These are phyloP conservation scores for Boechera divaricarpa DNA, from an alignment of 345 rosid genomes.

Conservation along the genomic window DNA sequence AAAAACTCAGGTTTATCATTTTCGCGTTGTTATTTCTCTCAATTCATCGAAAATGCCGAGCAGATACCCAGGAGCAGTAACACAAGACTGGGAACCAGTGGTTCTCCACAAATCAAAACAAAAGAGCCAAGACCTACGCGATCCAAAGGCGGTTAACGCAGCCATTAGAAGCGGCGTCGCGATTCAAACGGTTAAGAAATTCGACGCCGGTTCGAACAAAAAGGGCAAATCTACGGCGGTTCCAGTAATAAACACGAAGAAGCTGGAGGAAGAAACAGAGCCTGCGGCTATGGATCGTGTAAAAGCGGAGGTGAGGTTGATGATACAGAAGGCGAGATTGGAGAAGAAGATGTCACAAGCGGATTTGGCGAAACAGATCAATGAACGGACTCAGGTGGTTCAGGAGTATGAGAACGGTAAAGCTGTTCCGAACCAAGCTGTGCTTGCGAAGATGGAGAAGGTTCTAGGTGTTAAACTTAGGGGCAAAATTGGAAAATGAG, in stretches of 20 bases:
- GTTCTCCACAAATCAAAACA: conserved; percentile 69
- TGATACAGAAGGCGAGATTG: conserved; percentile 69
- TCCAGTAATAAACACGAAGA: conserved; percentile 56
- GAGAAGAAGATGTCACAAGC: conserved; percentile 86
- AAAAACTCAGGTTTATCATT: not conserved
- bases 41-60: conserved; percentile 57
- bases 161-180: conserved; percentile 65
- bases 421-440: conserved; percentile 74
- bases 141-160: conserved; percentile 76
- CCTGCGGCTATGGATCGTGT: conserved; percentile 67
- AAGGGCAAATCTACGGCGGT: conserved; percentile 50
- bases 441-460: conserved; percentile 84
- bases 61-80: conserved; percentile 63
- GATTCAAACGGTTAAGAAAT: conserved; percentile 70
- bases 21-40: not conserved
- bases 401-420: conserved; percentile 91
- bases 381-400: conserved; percentile 77
- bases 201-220: conserved; percentile 73
- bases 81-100: conserved; percentile 88
- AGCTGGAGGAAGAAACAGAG: conserved; percentile 71
- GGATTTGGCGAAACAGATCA: conserved; percentile 77
- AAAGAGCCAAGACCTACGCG: conserved; percentile 62
- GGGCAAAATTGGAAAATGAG: conserved; percentile 58
- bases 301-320: conserved; percentile 62
- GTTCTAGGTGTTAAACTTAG: conserved; percentile 79